These are phyloP conservation scores for Trichopus zeylanicus DNA, from an alignment of 116 monocot genomes.

Conservation along the genomic window DNA sequence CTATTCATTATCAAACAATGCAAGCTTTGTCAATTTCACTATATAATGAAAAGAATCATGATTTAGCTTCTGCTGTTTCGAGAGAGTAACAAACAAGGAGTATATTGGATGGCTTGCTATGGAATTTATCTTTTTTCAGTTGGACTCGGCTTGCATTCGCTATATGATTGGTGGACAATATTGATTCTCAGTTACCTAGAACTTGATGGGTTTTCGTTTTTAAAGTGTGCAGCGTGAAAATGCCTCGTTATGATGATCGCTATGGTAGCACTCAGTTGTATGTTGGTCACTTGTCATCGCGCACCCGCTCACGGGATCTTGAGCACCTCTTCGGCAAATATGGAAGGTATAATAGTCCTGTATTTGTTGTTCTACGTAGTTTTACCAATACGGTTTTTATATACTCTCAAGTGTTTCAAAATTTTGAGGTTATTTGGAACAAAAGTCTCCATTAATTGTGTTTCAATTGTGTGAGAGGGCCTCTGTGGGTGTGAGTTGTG, in stretches of 20 bases:
- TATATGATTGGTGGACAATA: neutral
- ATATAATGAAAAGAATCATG: too few relatives aligned
- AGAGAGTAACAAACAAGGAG: too few relatives aligned
- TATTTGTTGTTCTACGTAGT: neutral
- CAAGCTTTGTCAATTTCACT: too few relatives aligned
- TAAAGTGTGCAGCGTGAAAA: constrained; percentile 22
- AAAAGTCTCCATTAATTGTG: too few relatives aligned
- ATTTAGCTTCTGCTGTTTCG: too few relatives aligned
- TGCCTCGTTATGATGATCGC: constrained; percentile 90
- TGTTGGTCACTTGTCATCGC: constrained; percentile 77
- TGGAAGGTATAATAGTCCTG: constrained; percentile 56
- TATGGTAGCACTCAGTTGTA: constrained; percentile 70
- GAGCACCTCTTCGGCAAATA: constrained; percentile 89
- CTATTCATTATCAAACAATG: too few relatives aligned
- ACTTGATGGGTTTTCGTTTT: neutral
- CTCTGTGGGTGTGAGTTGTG: neutral
- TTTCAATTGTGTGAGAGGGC: neutral
- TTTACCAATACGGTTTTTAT: neutral
- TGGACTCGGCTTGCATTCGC: too few relatives aligned
- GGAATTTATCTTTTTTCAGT: too few relatives aligned
- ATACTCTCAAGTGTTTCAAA: neutral
- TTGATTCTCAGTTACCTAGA: too few relatives aligned
- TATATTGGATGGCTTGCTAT: too few relatives aligned
- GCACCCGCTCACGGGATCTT: constrained; percentile 77
- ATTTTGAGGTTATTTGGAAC: neutral